phyloP scores from a whole-genome alignment of 768 basidiomycete genomes.

The Lactifluus piperatus region DNA sequence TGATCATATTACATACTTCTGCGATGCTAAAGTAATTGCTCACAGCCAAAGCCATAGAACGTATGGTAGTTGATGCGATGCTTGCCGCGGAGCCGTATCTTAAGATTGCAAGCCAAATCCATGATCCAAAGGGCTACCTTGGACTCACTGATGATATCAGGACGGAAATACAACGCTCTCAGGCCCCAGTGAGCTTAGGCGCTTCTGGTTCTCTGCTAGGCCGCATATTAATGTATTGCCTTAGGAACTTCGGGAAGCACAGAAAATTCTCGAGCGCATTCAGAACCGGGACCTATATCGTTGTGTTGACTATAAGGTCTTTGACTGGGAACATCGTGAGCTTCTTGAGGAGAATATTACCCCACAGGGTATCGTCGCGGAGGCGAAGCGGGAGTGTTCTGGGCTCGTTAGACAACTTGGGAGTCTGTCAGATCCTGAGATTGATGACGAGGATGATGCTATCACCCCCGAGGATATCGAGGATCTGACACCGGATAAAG shows the following conservation, averaged over 20 bases:
- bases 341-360: constrained; percentile 29
- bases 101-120: constrained; percentile 47
- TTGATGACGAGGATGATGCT: constrained; percentile 9
- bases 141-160: constrained; percentile 64
- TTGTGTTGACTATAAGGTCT: constrained; percentile 56
- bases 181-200: constrained; percentile 35
- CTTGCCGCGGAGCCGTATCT: constrained; percentile 55
- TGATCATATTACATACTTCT: not conserved
- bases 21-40: not conserved
- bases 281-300: constrained; percentile 57
- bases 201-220: not conserved
- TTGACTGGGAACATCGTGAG: constrained; percentile 28
- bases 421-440: not conserved
- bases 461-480: constrained; percentile 24
- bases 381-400: constrained; percentile 22
- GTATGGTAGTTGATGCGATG: constrained; percentile 81
- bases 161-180: constrained; percentile 46
- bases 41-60: constrained; percentile 70
- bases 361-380: constrained; percentile 28
- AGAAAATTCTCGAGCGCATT: constrained; percentile 54
- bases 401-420: not conserved
- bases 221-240: not conserved
- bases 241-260: constrained; percentile 53
- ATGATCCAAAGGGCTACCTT: constrained; percentile 50
- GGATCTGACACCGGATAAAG: constrained; percentile 37